A percentile compares a stretch with the other conserved stretches of the same genome.
Evolutionary conservation across 129 eudicot species (phyloP).

Genomic region (Centrapalus pauciflorus): DNA sequence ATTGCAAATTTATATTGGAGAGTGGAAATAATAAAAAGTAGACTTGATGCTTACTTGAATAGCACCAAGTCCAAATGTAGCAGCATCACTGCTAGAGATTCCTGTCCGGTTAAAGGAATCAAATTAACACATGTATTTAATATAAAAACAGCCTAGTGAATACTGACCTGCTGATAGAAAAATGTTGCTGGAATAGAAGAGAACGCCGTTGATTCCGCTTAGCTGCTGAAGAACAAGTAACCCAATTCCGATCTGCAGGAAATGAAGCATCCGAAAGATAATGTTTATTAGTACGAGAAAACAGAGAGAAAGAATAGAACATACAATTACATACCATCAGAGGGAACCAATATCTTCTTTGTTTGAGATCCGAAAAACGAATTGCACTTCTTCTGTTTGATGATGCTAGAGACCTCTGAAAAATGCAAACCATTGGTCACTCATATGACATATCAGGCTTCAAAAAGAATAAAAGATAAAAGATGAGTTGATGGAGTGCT

Average conservation of each 20-base stretch:
- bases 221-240: slow-evolving; percentile 78
- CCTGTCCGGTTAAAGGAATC: slow-evolving; percentile 42
- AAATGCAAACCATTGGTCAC: background rate
- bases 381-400: slow-evolving; percentile 67
- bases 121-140: background rate
- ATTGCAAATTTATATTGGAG: background rate
- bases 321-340: slow-evolving; percentile 52
- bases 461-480: background rate
- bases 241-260: slow-evolving; percentile 88
- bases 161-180: slow-evolving; percentile 78
- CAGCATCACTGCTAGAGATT: slow-evolving; percentile 68
- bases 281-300: background rate
- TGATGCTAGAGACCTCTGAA: slow-evolving; percentile 87
- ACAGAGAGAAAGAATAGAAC: background rate
- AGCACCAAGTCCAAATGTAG: slow-evolving; percentile 81
- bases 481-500: background rate
- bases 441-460: background rate
- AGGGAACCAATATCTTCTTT: slow-evolving; percentile 93
- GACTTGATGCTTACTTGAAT: slow-evolving; percentile 55
- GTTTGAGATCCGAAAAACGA: slow-evolving; percentile 75
- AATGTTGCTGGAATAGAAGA: slow-evolving; percentile 82
- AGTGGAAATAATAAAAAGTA: background rate
- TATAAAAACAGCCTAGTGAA: background rate
- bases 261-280: background rate
- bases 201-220: slow-evolving; percentile 83